Percentiles rank a stretch among this genome's conserved stretches.
phyloP scores from a whole-genome alignment of 306 rosid genomes.

The Lathyrus sativus region DNA sequence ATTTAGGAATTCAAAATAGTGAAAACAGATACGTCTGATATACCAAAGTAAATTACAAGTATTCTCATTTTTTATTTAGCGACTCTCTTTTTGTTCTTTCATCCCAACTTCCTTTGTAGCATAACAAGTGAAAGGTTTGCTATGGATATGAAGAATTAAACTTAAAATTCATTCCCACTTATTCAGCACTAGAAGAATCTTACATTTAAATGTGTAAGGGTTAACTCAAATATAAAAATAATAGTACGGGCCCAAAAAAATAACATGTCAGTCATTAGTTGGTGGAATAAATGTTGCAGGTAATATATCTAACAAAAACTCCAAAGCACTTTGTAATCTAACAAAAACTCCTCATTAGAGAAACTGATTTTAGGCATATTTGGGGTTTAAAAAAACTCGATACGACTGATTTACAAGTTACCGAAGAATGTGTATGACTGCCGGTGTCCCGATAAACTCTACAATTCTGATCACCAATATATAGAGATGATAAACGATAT shows the following conservation, averaged over 20 bases:
- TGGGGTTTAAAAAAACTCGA: neutral
- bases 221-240: neutral
- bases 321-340: neutral
- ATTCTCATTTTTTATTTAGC: neutral
- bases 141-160: neutral
- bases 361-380: conserved; percentile 2
- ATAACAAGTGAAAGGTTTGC: neutral
- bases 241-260: neutral
- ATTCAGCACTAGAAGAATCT: neutral
- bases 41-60: too few species aligned
- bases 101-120: neutral
- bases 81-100: neutral
- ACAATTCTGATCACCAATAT: neutral
- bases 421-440: neutral
- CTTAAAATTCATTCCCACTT: neutral
- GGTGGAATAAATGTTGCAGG: conserved; percentile 5
- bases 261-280: conserved; percentile 1
- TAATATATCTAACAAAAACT: conserved; percentile 17
- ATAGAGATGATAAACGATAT: conserved; percentile 6
- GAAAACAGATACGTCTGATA: neutral
- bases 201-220: neutral
- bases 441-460: neutral
- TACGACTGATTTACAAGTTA: conserved; percentile 18
- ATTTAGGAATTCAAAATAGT: neutral
- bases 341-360: conserved; percentile 12